These are phyloP conservation scores for Mycena sanguinolenta DNA, from an alignment of 768 basidiomycete genomes.

Conservation along the genomic window DNA sequence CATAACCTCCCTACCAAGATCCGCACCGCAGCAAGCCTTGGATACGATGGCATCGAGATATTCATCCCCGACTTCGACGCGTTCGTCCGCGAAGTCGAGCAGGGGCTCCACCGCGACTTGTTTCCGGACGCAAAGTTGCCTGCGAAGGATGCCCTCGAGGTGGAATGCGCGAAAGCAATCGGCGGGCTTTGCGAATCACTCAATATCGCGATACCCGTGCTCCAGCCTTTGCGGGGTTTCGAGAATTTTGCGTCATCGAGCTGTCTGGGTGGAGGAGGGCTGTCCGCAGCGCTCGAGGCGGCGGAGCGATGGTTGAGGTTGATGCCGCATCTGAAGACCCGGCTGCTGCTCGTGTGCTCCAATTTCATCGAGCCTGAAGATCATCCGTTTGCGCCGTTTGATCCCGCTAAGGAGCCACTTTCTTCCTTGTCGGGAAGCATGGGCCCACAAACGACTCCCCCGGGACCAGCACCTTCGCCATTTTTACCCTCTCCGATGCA, in stretches of 20 bases:
- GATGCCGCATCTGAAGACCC: slow-evolving; percentile 44
- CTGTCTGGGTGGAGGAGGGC: slow-evolving; percentile 34
- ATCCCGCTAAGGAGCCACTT: slow-evolving; percentile 4
- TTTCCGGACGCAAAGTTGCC: slow-evolving; percentile 37
- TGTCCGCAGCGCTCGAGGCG: slow-evolving; percentile 41
- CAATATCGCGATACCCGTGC: slow-evolving; percentile 45
- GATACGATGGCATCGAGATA: slow-evolving; percentile 51
- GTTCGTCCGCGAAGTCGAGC: slow-evolving; percentile 41
- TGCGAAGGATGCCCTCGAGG: slow-evolving; percentile 29
- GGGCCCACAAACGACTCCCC: not conserved
- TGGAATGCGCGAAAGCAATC: slow-evolving; percentile 43
- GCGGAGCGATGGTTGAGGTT: slow-evolving; percentile 49
- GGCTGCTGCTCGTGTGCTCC: slow-evolving; percentile 53
- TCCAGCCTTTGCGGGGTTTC: slow-evolving; percentile 54
- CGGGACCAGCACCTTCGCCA: slow-evolving; percentile 17
- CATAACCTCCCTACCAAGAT: slow-evolving; percentile 49
- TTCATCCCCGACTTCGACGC: slow-evolving; percentile 44
- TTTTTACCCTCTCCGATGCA: slow-evolving; percentile 24
- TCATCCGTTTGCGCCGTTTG: slow-evolving; percentile 35
- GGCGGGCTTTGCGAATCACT: slow-evolving; percentile 37
- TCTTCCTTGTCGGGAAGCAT: not conserved
- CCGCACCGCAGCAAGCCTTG: slow-evolving; percentile 45
- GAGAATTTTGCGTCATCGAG: slow-evolving; percentile 46
- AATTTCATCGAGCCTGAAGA: slow-evolving; percentile 43
- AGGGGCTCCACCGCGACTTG: slow-evolving; percentile 36